These are phyloP conservation scores for Claviceps spartinae DNA, from an alignment of 2,329 filamentous ascomycete species.

Conservation along the genomic window DNA sequence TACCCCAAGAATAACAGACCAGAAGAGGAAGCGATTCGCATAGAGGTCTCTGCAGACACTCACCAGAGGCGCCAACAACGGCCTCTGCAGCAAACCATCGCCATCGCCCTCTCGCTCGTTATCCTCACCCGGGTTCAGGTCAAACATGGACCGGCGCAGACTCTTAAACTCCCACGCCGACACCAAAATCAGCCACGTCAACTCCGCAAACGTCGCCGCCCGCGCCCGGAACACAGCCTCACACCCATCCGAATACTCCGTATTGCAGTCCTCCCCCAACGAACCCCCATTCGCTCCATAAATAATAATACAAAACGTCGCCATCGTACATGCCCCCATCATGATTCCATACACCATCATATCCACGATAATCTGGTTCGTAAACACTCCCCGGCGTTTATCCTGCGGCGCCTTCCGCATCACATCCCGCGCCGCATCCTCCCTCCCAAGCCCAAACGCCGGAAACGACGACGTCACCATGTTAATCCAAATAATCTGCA, in stretches of 20 bases:
- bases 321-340: conserved; percentile 57
- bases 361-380: conserved; percentile 61
- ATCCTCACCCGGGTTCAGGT: conserved; percentile 40
- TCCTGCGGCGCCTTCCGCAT: conserved; percentile 70
- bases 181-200: conserved; percentile 62
- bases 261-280: conserved; percentile 51
- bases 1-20: conserved; percentile 46
- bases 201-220: conserved; percentile 57
- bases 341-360: conserved; percentile 68
- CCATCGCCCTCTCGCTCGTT: background rate
- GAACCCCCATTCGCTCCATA: conserved; percentile 41
- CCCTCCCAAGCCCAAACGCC: conserved; percentile 76
- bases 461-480: conserved; percentile 83
- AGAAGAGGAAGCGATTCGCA: conserved; percentile 58
- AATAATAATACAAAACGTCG: conserved; percentile 52
- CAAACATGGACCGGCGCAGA: conserved; percentile 58
- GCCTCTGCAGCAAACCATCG: background rate
- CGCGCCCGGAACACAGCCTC: conserved; percentile 53
- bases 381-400: conserved; percentile 57
- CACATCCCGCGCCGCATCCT: conserved; percentile 60
- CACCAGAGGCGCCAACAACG: conserved; percentile 23
- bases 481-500: conserved; percentile 89
- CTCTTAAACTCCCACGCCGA: conserved; percentile 70
- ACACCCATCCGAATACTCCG: conserved; percentile 40
- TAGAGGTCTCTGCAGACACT: conserved; percentile 47